These are phyloP conservation scores for Sclerotinia glacialis DNA, from an alignment of 2,329 filamentous ascomycete species.

Conservation along the genomic window DNA sequence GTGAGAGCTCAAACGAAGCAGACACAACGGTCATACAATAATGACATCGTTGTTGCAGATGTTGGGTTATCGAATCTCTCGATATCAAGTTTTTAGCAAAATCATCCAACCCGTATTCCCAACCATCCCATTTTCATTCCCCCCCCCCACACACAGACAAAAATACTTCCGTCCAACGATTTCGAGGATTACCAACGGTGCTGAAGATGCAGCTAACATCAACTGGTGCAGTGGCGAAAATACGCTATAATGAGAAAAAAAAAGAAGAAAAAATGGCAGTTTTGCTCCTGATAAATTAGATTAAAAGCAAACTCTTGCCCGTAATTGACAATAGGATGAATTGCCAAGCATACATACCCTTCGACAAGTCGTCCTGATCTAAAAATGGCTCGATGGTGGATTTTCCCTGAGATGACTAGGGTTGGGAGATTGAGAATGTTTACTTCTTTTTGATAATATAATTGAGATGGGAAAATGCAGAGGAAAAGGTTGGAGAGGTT, in stretches of 20 bases:
- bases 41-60: constrained; percentile 19
- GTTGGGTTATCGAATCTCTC: constrained; percentile 13
- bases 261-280: neutral
- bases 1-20: neutral
- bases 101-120: neutral
- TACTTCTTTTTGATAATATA: neutral
- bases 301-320: neutral
- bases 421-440: constrained; percentile 11
- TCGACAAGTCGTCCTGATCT: constrained; percentile 18
- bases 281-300: neutral
- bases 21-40: neutral
- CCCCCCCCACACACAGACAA: constrained; percentile 1
- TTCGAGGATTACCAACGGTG: neutral
- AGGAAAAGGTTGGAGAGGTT: neutral
- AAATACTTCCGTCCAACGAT: neutral
- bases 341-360: constrained; percentile 5
- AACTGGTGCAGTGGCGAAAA: constrained; percentile 1
- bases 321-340: neutral
- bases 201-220: constrained; percentile 2
- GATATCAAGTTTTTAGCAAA: constrained; percentile 13
- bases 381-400: constrained; percentile 16
- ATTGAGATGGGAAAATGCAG: too few relatives aligned
- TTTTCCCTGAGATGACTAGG: constrained; percentile 11
- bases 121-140: neutral
- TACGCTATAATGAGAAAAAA: neutral